Base-by-base conservation (phyloP, 2,329 filamentous ascomycete species). In the Pyrenophora teres region DNA sequence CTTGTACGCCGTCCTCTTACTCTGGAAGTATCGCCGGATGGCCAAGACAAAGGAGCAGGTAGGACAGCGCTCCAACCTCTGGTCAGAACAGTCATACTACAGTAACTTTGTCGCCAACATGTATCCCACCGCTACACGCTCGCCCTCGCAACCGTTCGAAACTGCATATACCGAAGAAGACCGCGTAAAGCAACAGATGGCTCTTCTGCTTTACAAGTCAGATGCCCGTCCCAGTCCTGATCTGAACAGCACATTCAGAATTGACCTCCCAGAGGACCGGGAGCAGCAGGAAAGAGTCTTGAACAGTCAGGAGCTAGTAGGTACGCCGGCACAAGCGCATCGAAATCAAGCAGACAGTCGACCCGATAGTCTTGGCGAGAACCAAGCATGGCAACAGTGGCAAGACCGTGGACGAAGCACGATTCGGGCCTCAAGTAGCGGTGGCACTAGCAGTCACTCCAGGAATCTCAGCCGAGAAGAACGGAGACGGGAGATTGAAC, bases 171-270 rank as follows among this genome's bases (percentile, higher is more conserved):
- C 73, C 18, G 79, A 82, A 59, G 77, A 80, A 46, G 79, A 81
- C 42, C 69, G 75, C 52, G 77, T 80, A 50, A 76, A 78, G 25
- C 77, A 79, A 57, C 79, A 81, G 54, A 79, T 81, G 74, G 72
- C 78, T n/a, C 71, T 76, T 55, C 70, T 82, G 0, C 73, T 81
- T 13, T 62, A 71, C 48, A 69, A 69, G 48, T 57, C 59, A 21
- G 72, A 77, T 40, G 48, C 64, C 3, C 65, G 69, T 54, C 54
- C 68, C 16, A 64, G 67, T 49, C 54, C 71, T 31, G 59, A 73
- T 57, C 64, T 74, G 41, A 56, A 67, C 52, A 71, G 70, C 51
- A 80, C 77, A 0, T 80, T 77, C 62, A 67, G 65, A 18, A 78
- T 80, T 40, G 66, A 74, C 38, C 59, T 75, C 16, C 74, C 73